A percentile compares a stretch with the other conserved stretches of the same genome.
These are phyloP conservation scores for Arctostaphylos glauca DNA, from an alignment of 148 eudicot genomes.

Conservation along the genomic window DNA sequence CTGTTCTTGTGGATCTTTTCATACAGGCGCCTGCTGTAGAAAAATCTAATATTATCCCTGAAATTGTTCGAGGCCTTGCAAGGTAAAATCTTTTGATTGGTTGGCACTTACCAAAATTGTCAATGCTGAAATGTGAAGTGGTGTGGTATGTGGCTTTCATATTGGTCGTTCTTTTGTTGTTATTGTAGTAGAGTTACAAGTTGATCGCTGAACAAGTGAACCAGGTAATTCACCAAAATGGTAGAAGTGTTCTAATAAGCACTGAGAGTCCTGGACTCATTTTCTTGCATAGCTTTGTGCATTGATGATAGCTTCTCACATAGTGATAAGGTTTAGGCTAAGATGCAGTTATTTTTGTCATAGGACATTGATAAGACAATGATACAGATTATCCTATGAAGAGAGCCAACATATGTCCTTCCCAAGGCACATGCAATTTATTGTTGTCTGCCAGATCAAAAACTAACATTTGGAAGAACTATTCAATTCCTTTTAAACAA, in stretches of 20 bases:
- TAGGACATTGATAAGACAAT: neutral
- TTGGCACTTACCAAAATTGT: neutral
- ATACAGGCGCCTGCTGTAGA: slow-evolving; percentile 67
- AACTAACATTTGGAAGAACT: neutral
- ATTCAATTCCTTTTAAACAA: neutral
- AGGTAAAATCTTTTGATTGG: slow-evolving; percentile 41
- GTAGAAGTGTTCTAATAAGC: neutral
- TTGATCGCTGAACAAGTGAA: neutral
- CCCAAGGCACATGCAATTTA: neutral
- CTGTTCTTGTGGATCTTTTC: slow-evolving; percentile 70
- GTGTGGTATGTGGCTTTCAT: neutral
- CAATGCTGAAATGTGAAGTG: neutral
- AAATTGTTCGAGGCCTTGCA: slow-evolving; percentile 70
- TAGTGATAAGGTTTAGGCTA: neutral
- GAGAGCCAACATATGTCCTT: neutral
- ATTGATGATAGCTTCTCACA: neutral
- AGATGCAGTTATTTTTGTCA: neutral
- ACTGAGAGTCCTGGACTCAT: neutral
- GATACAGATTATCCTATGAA: neutral
- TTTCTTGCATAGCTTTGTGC: neutral
- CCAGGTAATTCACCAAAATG: neutral
- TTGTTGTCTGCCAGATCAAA: neutral
- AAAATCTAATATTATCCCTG: slow-evolving; percentile 62
- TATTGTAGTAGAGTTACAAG: neutral
- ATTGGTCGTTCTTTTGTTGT: neutral